Evolutionary conservation across 2,329 filamentous ascomycete species (phyloP).

Genomic region (Penicillium sp.): DNA sequence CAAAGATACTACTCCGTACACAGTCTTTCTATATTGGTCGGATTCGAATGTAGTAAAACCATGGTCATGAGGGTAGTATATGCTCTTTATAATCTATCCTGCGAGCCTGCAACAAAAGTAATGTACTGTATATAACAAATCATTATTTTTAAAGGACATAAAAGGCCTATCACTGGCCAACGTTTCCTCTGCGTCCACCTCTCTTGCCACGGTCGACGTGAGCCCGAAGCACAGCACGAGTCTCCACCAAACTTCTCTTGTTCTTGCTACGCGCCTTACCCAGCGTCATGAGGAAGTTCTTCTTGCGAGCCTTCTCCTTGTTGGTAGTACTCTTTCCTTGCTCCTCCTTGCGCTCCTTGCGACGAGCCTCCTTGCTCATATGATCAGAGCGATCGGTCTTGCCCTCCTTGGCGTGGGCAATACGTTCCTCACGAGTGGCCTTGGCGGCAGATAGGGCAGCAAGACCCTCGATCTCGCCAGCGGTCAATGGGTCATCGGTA

Average conservation of each 20-base stretch:
- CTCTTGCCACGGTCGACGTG: slow-evolving; percentile 82
- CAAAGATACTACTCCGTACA: too few relatives aligned
- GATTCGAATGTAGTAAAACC: not conserved
- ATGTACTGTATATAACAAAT: slow-evolving; percentile 7
- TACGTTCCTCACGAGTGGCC: slow-evolving; percentile 82
- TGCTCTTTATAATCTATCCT: not conserved
- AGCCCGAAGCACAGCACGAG: slow-evolving; percentile 73
- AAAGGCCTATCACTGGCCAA: slow-evolving; percentile 3
- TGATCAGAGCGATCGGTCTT: slow-evolving; percentile 76
- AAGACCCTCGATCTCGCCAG: slow-evolving; percentile 86
- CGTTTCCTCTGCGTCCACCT: slow-evolving; percentile 77
- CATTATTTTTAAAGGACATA: slow-evolving; percentile 6
- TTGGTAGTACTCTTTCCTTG: slow-evolving; percentile 97
- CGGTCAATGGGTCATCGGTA: slow-evolving; percentile 83
- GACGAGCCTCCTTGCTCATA: slow-evolving; percentile 79
- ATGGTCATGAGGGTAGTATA: not conserved
- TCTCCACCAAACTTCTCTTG: slow-evolving; percentile 88
- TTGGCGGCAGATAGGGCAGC: slow-evolving; percentile 70
- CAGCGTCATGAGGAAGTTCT: slow-evolving; percentile 98
- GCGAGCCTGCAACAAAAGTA: not conserved
- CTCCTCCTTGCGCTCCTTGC: slow-evolving; percentile 81
- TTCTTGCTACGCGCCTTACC: slow-evolving; percentile 95
- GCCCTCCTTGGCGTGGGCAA: slow-evolving; percentile 78
- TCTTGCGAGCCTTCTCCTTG: slow-evolving; percentile 92
- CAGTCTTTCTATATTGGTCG: not conserved